A percentile compares a stretch with the other conserved stretches of the same genome.
Evolutionary conservation across 2,329 filamentous ascomycete species (phyloP).

Genomic region (Botrytis galanthina): DNA sequence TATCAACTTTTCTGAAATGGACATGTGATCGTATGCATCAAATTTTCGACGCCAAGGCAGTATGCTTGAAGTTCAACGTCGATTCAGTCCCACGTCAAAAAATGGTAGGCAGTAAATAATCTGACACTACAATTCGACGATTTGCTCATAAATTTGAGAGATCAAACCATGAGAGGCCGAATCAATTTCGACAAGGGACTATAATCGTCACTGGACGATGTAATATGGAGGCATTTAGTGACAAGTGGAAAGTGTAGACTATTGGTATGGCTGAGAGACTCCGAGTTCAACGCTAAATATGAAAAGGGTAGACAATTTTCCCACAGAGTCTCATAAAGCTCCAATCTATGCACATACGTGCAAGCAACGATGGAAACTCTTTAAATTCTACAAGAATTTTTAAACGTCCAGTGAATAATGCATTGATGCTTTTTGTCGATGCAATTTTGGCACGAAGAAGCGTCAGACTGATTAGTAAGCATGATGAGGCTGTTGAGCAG

Average conservation of each 20-base stretch:
- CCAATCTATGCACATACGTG: not conserved
- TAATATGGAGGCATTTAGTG: not conserved
- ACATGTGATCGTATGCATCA: not conserved
- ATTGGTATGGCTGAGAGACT: not conserved
- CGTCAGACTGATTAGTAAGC: conserved; percentile 2
- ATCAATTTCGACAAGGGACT: not conserved
- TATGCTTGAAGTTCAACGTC: not conserved
- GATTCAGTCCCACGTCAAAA: not conserved
- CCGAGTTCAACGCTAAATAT: not conserved
- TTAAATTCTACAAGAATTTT: not conserved
- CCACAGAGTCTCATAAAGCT: rapidly evolving
- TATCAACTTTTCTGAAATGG: not conserved
- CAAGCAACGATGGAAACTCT: not conserved
- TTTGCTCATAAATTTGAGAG: not conserved
- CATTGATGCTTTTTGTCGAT: not conserved
- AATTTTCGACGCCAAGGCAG: not conserved
- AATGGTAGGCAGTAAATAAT: not conserved
- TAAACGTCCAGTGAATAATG: not conserved
- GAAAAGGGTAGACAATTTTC: not conserved
- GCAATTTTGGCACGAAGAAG: not conserved
- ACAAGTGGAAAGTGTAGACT: not conserved
- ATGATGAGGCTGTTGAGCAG: not conserved
- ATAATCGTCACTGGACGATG: not conserved
- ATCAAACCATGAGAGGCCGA: not conserved
- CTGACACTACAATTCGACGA: not conserved